These are phyloP conservation scores for Phialophora macrospora DNA, from an alignment of 2,329 filamentous ascomycete species.

Conservation along the genomic window DNA sequence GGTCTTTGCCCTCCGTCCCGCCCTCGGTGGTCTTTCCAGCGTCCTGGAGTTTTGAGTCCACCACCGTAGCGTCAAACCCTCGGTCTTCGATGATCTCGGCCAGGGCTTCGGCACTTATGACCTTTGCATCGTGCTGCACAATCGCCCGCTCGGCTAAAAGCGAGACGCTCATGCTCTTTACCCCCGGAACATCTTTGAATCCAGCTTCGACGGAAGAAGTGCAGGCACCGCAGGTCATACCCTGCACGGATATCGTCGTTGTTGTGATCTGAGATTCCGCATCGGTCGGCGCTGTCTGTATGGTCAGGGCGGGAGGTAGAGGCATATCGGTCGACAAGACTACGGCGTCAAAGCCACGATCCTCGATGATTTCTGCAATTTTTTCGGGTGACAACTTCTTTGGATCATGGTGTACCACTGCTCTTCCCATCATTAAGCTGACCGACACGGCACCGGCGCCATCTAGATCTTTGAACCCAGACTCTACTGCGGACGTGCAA, in stretches of 20 bases:
- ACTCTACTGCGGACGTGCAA: constrained; percentile 94
- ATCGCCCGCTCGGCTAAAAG: constrained; percentile 83
- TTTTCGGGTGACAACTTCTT: constrained; percentile 72
- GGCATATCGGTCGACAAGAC: constrained; percentile 81
- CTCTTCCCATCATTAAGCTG: constrained; percentile 91
- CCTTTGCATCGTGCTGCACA: constrained; percentile 72
- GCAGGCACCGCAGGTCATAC: constrained; percentile 91
- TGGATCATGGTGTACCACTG: constrained; percentile 90
- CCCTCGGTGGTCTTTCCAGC: constrained; percentile 43
- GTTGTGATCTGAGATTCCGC: constrained; percentile 54
- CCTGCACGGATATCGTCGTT: constrained; percentile 78
- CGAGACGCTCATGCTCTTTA: constrained; percentile 80
- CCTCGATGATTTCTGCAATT: constrained; percentile 85
- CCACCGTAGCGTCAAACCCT: constrained; percentile 78
- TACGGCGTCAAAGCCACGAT: constrained; percentile 87
- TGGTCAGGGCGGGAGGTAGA: constrained; percentile 10
- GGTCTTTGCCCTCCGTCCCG: constrained; percentile 40
- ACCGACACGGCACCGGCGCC: constrained; percentile 88
- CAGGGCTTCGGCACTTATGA: constrained; percentile 59
- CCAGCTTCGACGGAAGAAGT: constrained; percentile 83
- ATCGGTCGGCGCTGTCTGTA: constrained; percentile 5
- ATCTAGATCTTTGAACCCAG: constrained; percentile 79
- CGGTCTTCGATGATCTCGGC: constrained; percentile 67
- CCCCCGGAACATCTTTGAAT: constrained; percentile 73
- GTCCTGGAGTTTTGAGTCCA: constrained; percentile 65